Evolutionary conservation across 2,329 filamentous ascomycete genomes (phyloP), one percentile per base, ranked within the genome.

Genomic region (Thermomyces lanuginosus): DNA sequence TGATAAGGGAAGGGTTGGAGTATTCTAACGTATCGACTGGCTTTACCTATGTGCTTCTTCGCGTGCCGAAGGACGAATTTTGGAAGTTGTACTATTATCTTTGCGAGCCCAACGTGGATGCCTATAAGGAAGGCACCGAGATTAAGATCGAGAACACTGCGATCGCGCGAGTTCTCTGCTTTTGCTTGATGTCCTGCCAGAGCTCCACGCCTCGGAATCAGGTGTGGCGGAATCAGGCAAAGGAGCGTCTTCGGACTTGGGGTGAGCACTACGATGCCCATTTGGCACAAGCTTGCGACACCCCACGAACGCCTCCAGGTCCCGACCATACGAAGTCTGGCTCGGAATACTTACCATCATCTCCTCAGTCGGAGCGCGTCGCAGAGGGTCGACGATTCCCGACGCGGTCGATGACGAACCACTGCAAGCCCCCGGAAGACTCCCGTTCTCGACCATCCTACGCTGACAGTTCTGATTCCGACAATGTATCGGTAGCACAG

Each of bases 1-100:
- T 47, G 37, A 41, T 48, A 20, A 21, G 42, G 27, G 37, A 45
- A 29, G 40, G 43, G 2, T 35, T 45, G 8, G 37, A 40, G 25
- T 42, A 42, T 25, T 44, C 41, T 9, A 45, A 39, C 27, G 10
- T 49, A 21, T 40, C 40, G 1, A 43, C 33, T 24, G 39, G 42
- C 2, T 16, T 43, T 2, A 31, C 28, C 0, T 16, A 32, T 6
- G 36, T 48, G 3, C 34, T 37, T n/a, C 35, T 43, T 5, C 16
- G 25, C 5, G 30, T 47, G n/a, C 38, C 30, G 5, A 28, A 37
- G 4, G 27, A 46, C 17, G 32, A 45, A 6, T 39, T 42, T 5
- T 32, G 12, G 8, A 43, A 32, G 5, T 37, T 48, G 2, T 42
- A 43, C 30, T 46, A 48, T 31, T 37, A 40, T 32, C 32, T 44